Evolutionary conservation across 2,329 filamentous ascomycete species (phyloP).

Genomic region (Mycocentrospora acerina): DNA sequence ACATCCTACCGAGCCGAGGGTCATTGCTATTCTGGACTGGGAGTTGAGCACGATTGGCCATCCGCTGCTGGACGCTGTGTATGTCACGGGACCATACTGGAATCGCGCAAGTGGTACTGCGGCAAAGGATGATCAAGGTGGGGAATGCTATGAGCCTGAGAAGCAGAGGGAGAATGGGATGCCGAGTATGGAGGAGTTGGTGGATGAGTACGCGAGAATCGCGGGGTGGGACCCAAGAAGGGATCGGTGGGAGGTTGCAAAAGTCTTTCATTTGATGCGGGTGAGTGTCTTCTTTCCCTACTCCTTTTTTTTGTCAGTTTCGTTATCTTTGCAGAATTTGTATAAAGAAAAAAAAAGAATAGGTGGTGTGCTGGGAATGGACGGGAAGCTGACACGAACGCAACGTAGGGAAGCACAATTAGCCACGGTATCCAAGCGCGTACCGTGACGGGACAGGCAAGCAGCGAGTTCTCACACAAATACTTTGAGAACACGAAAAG

Average conservation of each 20-base stretch:
- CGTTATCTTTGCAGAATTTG: too few species aligned
- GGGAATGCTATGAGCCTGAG: constrained; percentile 27
- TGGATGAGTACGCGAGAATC: constrained; percentile 65
- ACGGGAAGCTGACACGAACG: background rate
- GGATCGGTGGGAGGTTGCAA: constrained; percentile 38
- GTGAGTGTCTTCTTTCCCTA: constrained; percentile 22
- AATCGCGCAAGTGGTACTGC: constrained; percentile 32
- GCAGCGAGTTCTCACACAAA: constrained; percentile 38
- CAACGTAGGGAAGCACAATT: constrained; percentile 38
- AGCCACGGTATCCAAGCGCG: constrained; percentile 40
- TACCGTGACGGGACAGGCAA: constrained; percentile 39
- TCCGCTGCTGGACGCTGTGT: constrained; percentile 84
- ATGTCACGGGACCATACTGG: constrained; percentile 61
- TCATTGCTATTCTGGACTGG: constrained; percentile 95
- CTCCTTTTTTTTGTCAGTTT: too few species aligned
- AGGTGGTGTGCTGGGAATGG: too few species aligned
- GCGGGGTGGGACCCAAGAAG: constrained; percentile 68
- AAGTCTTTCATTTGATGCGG: constrained; percentile 39
- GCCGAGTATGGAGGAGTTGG: constrained; percentile 58
- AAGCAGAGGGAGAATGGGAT: constrained; percentile 61
- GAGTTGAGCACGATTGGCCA: constrained; percentile 96
- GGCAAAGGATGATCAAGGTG: constrained; percentile 43
- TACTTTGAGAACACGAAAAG: constrained; percentile 39
- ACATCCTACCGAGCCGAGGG: constrained; percentile 79
- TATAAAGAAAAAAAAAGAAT: too few species aligned